Conservation (phyloP, 164 flowering plant genomes). For the Hamamelis virginiana region DNA sequence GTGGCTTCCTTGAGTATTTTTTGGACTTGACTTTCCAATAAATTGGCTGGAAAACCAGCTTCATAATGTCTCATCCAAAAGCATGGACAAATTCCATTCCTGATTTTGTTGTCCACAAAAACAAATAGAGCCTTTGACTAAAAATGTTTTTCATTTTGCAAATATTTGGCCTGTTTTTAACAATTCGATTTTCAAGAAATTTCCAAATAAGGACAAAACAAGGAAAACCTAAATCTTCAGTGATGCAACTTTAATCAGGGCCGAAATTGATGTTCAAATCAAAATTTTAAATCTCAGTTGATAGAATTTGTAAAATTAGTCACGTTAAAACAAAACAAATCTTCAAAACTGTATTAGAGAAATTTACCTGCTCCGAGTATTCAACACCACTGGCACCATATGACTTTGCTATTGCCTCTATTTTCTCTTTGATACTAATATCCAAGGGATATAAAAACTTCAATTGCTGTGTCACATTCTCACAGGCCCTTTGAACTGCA, state of each 20-base stretch:
- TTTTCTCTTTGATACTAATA: conserved; percentile 83
- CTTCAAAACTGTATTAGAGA: not conserved
- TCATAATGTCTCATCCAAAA: not conserved
- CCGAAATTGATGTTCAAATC: too few relatives aligned
- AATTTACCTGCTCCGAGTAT: conserved; percentile 85
- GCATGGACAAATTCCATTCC: not conserved
- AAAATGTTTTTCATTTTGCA: not conserved
- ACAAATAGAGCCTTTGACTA: not conserved
- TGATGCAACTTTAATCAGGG: too few relatives aligned
- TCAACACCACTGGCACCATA: conserved; percentile 97
- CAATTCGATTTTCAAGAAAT: not conserved
- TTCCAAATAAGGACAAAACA: not conserved
- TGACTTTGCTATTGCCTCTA: conserved; percentile 88
- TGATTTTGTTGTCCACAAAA: not conserved
- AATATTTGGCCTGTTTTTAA: not conserved
- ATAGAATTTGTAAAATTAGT: not conserved
- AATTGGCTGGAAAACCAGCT: not conserved
- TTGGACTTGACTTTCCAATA: not conserved
- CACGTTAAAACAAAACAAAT: not conserved
- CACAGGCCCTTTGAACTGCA: conserved; percentile 93
- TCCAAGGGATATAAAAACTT: conserved; percentile 88
- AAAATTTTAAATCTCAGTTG: too few relatives aligned
- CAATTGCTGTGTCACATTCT: conserved; percentile 68
- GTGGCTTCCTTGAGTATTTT: not conserved
- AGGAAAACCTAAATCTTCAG: not conserved